Conservation (phyloP, 78 protist genomes). For the Dictyostelium purpureum region DNA sequence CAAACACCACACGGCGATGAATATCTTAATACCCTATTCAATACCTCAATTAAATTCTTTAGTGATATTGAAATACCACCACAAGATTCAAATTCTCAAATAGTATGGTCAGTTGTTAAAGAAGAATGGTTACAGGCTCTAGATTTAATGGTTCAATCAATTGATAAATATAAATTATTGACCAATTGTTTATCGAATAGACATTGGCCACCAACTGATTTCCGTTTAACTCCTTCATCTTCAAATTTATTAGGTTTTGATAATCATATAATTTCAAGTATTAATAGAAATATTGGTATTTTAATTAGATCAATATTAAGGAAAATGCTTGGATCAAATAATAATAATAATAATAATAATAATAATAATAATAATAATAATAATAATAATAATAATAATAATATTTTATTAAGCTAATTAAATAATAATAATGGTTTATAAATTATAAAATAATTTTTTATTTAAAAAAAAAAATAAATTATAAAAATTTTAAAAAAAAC, state of each 20-base stretch:
- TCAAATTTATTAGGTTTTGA: background rate
- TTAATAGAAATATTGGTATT: slow-evolving; percentile 13
- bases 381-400: too few species aligned
- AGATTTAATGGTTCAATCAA: background rate
- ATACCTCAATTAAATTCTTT: background rate
- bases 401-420: too few species aligned
- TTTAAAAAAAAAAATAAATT: too few species aligned
- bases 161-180: background rate
- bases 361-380: too few species aligned
- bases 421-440: too few species aligned
- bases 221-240: background rate
- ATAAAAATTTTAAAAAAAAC: too few species aligned
- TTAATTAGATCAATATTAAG: slow-evolving; percentile 2
- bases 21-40: background rate
- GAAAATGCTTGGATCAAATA: background rate
- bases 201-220: slow-evolving; percentile 32
- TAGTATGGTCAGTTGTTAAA: background rate
- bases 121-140: background rate
- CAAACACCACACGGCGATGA: background rate
- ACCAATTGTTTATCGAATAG: background rate
- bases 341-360: background rate
- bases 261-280: background rate
- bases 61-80: slow-evolving; percentile 3
- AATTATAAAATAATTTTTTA: too few species aligned
- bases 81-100: too few species aligned